phyloP scores from a whole-genome alignment of 306 rosid species.

The Rosa multiflora region DNA sequence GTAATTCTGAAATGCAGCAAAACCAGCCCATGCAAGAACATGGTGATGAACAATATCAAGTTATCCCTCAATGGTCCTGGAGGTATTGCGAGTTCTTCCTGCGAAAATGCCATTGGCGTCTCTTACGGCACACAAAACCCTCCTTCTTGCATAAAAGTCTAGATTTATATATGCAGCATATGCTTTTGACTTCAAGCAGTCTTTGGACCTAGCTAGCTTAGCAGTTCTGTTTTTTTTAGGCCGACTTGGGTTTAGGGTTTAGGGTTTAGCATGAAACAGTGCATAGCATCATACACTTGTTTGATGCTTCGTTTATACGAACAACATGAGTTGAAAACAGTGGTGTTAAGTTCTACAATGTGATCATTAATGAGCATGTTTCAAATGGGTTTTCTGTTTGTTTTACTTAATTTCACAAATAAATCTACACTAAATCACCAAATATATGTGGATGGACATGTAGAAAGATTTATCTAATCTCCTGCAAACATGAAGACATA shows the following conservation, averaged over 20 bases:
- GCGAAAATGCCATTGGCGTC: constrained; percentile 38
- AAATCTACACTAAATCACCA: not conserved
- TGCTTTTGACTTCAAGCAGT: not conserved
- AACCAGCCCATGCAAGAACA: constrained; percentile 45
- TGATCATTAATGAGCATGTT: not conserved
- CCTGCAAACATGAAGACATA: not conserved
- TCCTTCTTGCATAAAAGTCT: constrained; percentile 35
- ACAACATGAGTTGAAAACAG: not conserved
- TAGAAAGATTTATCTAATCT: not conserved
- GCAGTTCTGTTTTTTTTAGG: not conserved
- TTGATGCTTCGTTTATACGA: not conserved
- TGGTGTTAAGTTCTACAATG: not conserved
- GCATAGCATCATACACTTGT: not conserved
- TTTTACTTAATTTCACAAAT: not conserved
- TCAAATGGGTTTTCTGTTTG: not conserved
- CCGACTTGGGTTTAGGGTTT: not conserved
- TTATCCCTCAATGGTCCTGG: constrained; percentile 11
- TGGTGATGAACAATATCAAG: constrained; percentile 38
- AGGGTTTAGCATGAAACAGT: not conserved
- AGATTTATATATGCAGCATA: not conserved
- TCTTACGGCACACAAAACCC: constrained; percentile 53
- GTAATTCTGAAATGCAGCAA: constrained; percentile 46
- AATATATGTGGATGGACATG: not conserved
- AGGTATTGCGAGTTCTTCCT: constrained; percentile 13
- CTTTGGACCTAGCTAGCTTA: not conserved